phyloP scores from a whole-genome alignment of 257 asterid genomes.

The Salvia rosmarinus region DNA sequence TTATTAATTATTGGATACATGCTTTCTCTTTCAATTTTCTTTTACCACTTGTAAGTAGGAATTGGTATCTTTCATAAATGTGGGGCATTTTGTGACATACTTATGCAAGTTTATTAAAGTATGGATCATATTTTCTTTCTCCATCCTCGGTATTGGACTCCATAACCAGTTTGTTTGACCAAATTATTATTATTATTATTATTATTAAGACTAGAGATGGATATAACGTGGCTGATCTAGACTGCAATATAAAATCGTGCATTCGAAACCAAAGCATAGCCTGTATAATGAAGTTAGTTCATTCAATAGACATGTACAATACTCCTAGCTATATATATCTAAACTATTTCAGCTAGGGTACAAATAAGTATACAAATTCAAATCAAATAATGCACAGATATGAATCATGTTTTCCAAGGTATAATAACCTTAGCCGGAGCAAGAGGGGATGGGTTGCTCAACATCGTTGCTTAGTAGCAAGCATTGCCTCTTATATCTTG shows the following conservation, averaged over 20 bases:
- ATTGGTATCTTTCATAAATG: constrained; percentile 7
- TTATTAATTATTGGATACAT: constrained; percentile 19
- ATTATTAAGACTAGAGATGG: too few species aligned
- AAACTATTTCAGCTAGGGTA: not conserved
- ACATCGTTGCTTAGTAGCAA: constrained; percentile 30
- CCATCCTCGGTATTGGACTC: too few species aligned
- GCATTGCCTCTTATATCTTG: constrained; percentile 44
- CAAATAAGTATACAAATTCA: not conserved
- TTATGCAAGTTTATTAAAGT: not conserved
- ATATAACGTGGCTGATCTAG: too few species aligned
- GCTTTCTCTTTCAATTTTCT: too few species aligned
- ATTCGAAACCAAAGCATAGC: too few species aligned
- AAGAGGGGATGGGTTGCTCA: constrained; percentile 5
- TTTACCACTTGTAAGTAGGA: not conserved
- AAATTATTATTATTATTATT: too few species aligned
- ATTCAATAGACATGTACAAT: too few species aligned
- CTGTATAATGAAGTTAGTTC: too few species aligned
- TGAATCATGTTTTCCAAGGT: constrained; percentile 6
- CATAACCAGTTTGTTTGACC: too few species aligned
- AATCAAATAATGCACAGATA: not conserved
- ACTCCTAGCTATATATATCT: too few species aligned
- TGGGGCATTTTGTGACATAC: not conserved
- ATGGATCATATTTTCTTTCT: not conserved
- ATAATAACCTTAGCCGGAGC: constrained; percentile 20
- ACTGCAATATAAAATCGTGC: too few species aligned